Base-by-base conservation (phyloP, 1,284 basidiomycete species). In the Naganishia liquefaciens region DNA sequence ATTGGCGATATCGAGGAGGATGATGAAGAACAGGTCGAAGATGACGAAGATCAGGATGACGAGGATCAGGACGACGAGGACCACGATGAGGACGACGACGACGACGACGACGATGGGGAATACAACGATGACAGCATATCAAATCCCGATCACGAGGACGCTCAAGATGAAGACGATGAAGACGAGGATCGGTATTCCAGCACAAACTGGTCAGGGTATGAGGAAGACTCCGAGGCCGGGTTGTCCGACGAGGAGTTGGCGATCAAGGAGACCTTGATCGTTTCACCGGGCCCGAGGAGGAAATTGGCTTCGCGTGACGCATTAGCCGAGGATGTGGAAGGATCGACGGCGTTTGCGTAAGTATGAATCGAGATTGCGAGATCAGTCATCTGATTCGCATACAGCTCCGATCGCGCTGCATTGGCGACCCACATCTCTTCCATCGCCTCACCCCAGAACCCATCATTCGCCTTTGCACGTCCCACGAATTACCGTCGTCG, bases 401-500 rank as follows among this genome's bases (percentile, higher is more conserved):
- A 5, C 28, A 17, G 30, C 19, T 19, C 9, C 30, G n/a, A 30
- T 37, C 51, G 51, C 47, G 21, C 55, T 17, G 17, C 43, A 10
- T 11, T 37, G 7, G 27, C 33, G 1, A 62, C 50, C 3, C 60
- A 60, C 27, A 49, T 60, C 46, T 60, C 55, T 21, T 60, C 55
- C 5, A 60, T 60, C 23, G 28, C 55, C 1, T 37, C 28, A 2
- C 21, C 46, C 0, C 33, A 52, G 28, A 10, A 28, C 11, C 19
- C 53, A 15, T 21, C 28, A 49, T 66, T 62, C 39, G 43, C 64
- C 15, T 66, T 66, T 44, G 64, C 64, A 17, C 42, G 64, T 5
- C 64, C 64, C 10, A 66, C 64, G 19, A 66, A 66, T 39, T 66
- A 66, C 37, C 64, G 64, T 13, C 64, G 64, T 49, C 51, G 64